Evolutionary conservation across 177 flowering plant species (phyloP), one percentile per base, ranked within the genome.

Genomic region (Telopea speciosissima): DNA sequence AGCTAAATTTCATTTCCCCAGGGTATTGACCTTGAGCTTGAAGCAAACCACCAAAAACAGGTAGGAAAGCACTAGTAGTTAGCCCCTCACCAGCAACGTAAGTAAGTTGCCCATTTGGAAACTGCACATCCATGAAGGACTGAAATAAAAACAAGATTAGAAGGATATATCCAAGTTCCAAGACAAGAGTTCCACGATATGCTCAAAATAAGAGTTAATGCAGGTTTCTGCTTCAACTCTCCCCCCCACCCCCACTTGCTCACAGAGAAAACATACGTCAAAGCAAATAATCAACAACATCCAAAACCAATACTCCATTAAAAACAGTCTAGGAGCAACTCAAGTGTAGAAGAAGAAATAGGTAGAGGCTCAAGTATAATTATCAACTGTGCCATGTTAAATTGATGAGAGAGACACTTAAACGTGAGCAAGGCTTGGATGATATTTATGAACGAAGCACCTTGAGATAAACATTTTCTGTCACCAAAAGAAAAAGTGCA

Each of bases 1-100:
- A 95, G 81, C 97, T 90, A 76, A 85, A 83, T 73, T 82, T 88
- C 85, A 88, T 87, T 69, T 95, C 97, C 68, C 99, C 97, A 16
- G 99, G 99, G 81, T 84, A 89, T 81, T 88, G 97, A 73, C 99
- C 97, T 74, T 92, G 96, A 61, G 91, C 97, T 83, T 95, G 99
- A 75, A 95, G 92, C 73, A 95, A 81, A 24, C 99, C 99, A 31
- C 97, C 97, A 75, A 86, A 83, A 69, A 90, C 45, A 75, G 99
- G 99, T 36, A 92, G 67, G 69, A 92, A 95, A 40, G 90, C 90
- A 80, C 96, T 95, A 7, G 93, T 83, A 58, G 92, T 89, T 74
- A 95, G 60, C n/a, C 99, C 97, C 80, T 95, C 99, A 31, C 99
- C 99, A 77, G 99, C 76, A 58, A 89, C 93, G 81, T 95, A 95